These are phyloP conservation scores for Liquidambar formosana DNA, from an alignment of 164 flowering plant species.

Conservation along the genomic window DNA sequence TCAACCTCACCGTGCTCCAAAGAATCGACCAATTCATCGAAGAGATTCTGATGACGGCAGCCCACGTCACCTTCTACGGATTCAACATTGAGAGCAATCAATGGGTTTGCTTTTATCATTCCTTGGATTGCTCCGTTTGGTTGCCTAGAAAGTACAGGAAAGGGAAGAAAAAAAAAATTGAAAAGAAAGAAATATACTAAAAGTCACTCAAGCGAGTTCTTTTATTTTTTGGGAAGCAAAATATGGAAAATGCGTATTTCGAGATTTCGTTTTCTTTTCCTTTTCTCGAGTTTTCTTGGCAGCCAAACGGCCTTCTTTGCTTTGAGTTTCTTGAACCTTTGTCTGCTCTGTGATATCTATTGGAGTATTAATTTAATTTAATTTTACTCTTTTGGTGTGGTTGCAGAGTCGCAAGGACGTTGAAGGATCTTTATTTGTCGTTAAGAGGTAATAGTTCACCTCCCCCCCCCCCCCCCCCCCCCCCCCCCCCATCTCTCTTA, in stretches of 20 bases:
- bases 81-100: conserved; percentile 81
- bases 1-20: conserved; percentile 93
- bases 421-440: conserved; percentile 95
- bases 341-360: conserved; percentile 4
- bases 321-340: background rate
- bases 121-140: background rate
- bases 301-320: background rate
- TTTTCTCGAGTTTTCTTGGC: too few relatives aligned
- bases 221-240: too few relatives aligned
- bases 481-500: too few relatives aligned
- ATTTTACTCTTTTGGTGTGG: background rate
- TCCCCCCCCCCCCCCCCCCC: too few relatives aligned
- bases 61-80: conserved; percentile 89
- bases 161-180: conserved; percentile 1
- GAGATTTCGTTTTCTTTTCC: too few relatives aligned
- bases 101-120: conserved; percentile 53
- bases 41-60: conserved; percentile 87
- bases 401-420: conserved; percentile 96
- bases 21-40: conserved; percentile 82
- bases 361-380: background rate
- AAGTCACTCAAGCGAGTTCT: too few relatives aligned
- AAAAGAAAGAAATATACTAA: too few relatives aligned
- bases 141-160: conserved; percentile 6
- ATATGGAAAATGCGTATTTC: too few relatives aligned
- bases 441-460: conserved; percentile 61